Percentiles rank a stretch among this genome's conserved stretches.
Conservation (phyloP, 2,329 filamentous ascomycete species). For the Scortechinia acanthostroma region DNA sequence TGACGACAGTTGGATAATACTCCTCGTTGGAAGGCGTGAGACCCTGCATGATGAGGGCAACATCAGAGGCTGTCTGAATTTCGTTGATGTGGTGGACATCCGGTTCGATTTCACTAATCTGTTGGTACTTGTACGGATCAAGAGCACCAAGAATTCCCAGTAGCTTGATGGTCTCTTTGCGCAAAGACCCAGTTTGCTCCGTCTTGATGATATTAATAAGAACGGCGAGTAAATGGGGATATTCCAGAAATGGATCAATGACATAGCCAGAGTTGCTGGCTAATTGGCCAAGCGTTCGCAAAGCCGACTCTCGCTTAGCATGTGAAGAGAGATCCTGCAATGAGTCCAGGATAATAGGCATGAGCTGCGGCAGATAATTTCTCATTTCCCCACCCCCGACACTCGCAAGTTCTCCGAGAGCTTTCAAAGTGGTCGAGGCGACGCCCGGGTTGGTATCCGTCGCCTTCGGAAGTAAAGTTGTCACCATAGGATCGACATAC, state of each 20-base stretch:
- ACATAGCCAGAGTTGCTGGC: constrained; percentile 97
- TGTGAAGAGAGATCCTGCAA: constrained; percentile 90
- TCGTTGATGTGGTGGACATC: constrained; percentile 68
- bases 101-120: constrained; percentile 82
- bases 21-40: constrained; percentile 94
- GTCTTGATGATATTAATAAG: constrained; percentile 90
- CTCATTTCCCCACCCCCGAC: constrained; percentile 93
- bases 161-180: constrained; percentile 91
- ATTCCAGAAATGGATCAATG: constrained; percentile 89
- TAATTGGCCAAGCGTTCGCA: constrained; percentile 83
- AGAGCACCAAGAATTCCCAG: constrained; percentile 92
- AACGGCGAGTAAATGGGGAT: constrained; percentile 86
- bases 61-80: constrained; percentile 72
- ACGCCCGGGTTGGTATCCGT: constrained; percentile 79
- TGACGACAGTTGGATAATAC: constrained; percentile 96
- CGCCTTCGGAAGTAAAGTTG: constrained; percentile 87
- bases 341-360: constrained; percentile 90
- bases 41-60: constrained; percentile 95
- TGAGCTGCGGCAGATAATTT: constrained; percentile 81
- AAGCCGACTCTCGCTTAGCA: constrained; percentile 80
- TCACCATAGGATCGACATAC: constrained; percentile 94
- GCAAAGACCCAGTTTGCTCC: constrained; percentile 74
- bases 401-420: constrained; percentile 86
- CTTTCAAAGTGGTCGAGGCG: constrained; percentile 87
- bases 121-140: constrained; percentile 90